Base-by-base conservation (phyloP, 83 land plant species). In the Picea abies region DNA sequence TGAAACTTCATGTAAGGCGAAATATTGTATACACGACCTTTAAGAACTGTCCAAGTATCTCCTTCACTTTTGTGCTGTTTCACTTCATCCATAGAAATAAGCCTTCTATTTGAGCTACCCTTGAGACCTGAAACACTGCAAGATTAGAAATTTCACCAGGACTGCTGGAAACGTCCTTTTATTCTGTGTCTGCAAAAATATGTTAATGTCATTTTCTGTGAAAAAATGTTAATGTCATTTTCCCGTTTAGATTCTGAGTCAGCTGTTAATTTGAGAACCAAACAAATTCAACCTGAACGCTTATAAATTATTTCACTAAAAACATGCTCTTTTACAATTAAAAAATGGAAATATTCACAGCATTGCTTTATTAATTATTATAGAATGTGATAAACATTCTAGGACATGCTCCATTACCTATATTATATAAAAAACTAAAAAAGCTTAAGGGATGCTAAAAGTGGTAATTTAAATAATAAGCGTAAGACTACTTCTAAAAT, bases 1-100 rank as follows among this genome's bases (percentile, higher is more conserved):
- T 97, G 99, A 88, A 95, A 97, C 75, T 92, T 96, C 89, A 95
- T 86, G 82, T 97, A 97, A 17, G 96, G 96, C 23, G 96, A 84
- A 25, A 97, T 87, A 80, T 97, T 97, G 83, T 97, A 97, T 17
- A 97, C 98, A 65, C 94, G 90, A 39, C 99, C 99, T 81, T 93
- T 98, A 17, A 97, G 86, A 63, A 97, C 95, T 56, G 99, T 97
- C 99, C 99, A 97, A 81, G 92, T 88, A 77, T 94, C 91, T 52
- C 89, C 98, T 68, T 89, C 98, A 60, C 84, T 86, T 61, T 84
- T 88, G 83, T 97, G 93, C 60, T 92, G 87, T 80, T 90, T 97
- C 79, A 97, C 94, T 89, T 97, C 99, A 73, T 82, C 91, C 93
- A 93, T 87, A 52, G 94, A 71, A 65, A 97, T 94, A 35, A 89